A percentile compares a stretch with the other conserved stretches of the same genome.
Evolutionary conservation across 805 yeast species (phyloP).

Genomic region (Ogataea pini): DNA sequence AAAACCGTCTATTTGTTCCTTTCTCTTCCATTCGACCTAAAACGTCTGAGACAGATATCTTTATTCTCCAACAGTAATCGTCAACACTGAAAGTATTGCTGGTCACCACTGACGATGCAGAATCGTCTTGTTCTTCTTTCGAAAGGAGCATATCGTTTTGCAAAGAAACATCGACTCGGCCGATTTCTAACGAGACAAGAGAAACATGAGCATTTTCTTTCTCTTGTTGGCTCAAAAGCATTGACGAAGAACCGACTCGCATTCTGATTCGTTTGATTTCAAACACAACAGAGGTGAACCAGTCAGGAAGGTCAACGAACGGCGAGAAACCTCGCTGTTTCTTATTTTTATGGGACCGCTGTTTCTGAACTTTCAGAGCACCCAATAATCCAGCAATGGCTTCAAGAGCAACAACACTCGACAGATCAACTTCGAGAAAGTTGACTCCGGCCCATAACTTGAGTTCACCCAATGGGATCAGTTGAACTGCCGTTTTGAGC

Average conservation of each 20-base stretch:
- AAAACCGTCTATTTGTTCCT: background rate
- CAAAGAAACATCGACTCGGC: background rate
- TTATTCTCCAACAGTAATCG: constrained; percentile 5
- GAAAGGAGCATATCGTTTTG: constrained; percentile 1
- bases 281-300: constrained; percentile 34
- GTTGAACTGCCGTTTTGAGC: constrained; percentile 28
- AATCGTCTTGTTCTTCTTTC: constrained; percentile 3
- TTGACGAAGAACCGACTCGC: constrained; percentile 23
- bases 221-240: constrained; percentile 11
- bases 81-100: background rate
- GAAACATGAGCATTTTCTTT: constrained; percentile 7
- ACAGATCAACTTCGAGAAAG: constrained; percentile 27
- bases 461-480: constrained; percentile 18
- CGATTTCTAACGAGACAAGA: background rate
- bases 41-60: background rate
- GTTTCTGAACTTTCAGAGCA: constrained; percentile 1
- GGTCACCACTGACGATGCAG: background rate
- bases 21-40: background rate
- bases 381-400: constrained; percentile 27
- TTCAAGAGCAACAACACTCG: constrained; percentile 31
- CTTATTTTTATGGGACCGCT: background rate
- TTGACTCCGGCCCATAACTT: constrained; percentile 22
- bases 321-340: background rate
- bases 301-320: constrained; percentile 8
- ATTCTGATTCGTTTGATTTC: constrained; percentile 12